Percentiles rank a stretch among this genome's conserved stretches.
Conservation (phyloP, 257 asterid species). For the Salvia hispanica region DNA sequence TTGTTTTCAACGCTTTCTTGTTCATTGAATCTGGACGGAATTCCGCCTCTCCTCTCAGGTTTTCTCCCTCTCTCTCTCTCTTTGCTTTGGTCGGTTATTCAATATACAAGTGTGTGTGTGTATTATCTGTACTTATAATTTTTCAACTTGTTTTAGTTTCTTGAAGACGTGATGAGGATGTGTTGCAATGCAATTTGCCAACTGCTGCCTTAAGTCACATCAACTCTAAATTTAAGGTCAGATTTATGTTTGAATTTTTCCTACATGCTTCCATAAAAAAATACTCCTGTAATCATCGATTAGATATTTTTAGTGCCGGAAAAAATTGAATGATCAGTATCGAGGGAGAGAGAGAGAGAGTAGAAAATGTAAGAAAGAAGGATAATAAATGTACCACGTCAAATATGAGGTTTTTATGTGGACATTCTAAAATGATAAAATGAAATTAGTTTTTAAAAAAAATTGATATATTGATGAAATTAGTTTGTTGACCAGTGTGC, state of each 20-base stretch:
- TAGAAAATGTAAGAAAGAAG: no score
- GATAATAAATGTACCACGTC: no score
- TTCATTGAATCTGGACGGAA: slow-evolving; percentile 39
- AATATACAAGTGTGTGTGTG: neutral
- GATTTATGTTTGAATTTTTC: neutral
- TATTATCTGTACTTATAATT: neutral
- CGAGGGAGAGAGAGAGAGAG: no score
- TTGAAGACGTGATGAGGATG: neutral
- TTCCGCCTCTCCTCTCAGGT: slow-evolving; percentile 13
- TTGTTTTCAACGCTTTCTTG: slow-evolving; percentile 31
- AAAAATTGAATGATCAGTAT: no score
- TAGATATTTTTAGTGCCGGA: no score
- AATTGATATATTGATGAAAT: no score
- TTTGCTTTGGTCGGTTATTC: neutral
- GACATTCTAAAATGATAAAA: no score
- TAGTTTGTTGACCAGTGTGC: no score
- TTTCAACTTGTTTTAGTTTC: neutral
- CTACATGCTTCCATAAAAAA: no score
- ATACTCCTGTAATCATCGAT: no score
- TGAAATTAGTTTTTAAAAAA: no score
- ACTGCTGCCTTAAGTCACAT: neutral
- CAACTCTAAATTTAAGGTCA: slow-evolving; percentile 26
- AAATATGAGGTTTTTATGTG: no score
- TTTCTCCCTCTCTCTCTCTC: slow-evolving; percentile 13
- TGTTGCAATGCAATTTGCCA: neutral